Evolutionary conservation across 176 grass and related monocot genomes (phyloP).

Genomic region (Elaeis guineensis): DNA sequence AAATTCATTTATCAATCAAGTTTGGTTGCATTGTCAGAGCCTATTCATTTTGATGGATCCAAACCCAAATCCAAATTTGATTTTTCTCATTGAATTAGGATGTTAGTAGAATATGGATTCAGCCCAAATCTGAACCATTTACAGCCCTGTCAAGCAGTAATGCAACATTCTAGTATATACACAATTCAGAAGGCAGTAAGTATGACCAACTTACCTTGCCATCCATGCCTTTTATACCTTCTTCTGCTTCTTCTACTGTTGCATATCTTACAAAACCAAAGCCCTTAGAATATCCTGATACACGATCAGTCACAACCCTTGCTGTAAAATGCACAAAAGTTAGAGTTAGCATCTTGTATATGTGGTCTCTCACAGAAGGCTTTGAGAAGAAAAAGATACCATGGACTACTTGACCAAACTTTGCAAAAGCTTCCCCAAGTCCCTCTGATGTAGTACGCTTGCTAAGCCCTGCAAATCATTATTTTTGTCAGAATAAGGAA

Average conservation of each 20-base stretch:
- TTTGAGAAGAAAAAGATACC: slow-evolving; percentile 33
- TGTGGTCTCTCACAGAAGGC: too few species aligned
- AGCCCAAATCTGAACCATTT: too few species aligned
- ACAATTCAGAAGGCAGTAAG: too few species aligned
- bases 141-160: too few species aligned
- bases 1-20: too few species aligned
- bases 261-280: slow-evolving; percentile 88
- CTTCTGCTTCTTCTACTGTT: slow-evolving; percentile 50
- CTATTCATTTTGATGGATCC: too few species aligned
- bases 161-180: too few species aligned
- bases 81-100: too few species aligned
- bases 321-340: slow-evolving; percentile 31
- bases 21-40: too few species aligned
- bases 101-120: too few species aligned
- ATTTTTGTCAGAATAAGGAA: not conserved
- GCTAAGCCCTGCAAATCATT: slow-evolving; percentile 43
- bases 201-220: slow-evolving; percentile 43
- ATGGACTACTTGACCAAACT: slow-evolving; percentile 61
- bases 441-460: slow-evolving; percentile 54
- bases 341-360: not conserved
- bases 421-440: slow-evolving; percentile 56
- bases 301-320: slow-evolving; percentile 68
- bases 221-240: slow-evolving; percentile 78
- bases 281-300: slow-evolving; percentile 77
- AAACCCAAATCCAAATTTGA: too few species aligned